Percentiles rank a stretch among this genome's conserved stretches.
Conservation (phyloP, 495 filamentous ascomycete species). For the Aspergillus incahuasiensis region DNA sequence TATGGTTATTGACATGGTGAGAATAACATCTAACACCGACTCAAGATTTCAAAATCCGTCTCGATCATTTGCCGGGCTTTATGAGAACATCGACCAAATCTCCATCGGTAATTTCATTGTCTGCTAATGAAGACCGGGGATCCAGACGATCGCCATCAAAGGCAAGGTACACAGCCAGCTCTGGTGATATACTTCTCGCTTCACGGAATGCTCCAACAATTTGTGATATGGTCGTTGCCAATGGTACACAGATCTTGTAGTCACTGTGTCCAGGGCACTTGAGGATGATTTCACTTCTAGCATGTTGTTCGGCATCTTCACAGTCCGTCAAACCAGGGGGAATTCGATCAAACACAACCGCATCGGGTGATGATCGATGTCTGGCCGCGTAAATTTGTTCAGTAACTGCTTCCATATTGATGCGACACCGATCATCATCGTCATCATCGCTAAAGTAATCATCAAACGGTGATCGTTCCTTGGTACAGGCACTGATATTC, state of each 20-base stretch:
- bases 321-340: constrained; percentile 11
- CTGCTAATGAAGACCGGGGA: constrained; percentile 53
- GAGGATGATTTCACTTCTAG: constrained; percentile 50
- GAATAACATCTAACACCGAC: too few relatives aligned
- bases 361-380: not conserved
- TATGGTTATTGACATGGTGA: too few relatives aligned
- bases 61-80: constrained; percentile 27
- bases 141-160: constrained; percentile 80
- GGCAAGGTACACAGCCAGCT: constrained; percentile 54
- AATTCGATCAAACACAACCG: not conserved
- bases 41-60: not conserved
- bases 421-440: constrained; percentile 23
- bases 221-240: constrained; percentile 51
- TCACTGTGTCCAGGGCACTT: constrained; percentile 53
- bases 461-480: constrained; percentile 32
- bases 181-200: constrained; percentile 37
- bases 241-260: constrained; percentile 53
- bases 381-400: constrained; percentile 29
- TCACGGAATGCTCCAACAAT: constrained; percentile 51
- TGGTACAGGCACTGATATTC: constrained; percentile 41
- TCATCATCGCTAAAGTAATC: constrained; percentile 23
- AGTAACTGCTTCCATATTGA: constrained; percentile 73
- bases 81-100: constrained; percentile 75
- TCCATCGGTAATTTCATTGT: constrained; percentile 73
- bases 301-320: constrained; percentile 20